Evolutionary conservation across 345 rosid genomes (phyloP), one percentile per base, ranked within the genome.

Genomic region (Punica granatum): DNA sequence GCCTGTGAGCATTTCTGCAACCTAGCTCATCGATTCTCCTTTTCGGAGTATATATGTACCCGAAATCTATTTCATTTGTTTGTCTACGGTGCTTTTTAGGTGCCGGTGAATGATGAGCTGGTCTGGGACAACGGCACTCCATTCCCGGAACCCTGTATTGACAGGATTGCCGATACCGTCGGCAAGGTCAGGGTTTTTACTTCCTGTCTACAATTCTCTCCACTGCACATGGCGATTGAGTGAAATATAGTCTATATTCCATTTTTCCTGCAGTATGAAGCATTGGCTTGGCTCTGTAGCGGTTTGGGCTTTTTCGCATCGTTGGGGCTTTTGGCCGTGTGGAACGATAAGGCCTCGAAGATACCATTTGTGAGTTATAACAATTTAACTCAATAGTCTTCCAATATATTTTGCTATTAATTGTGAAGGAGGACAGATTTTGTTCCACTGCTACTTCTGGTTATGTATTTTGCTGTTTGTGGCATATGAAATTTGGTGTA

Each of bases 91-190:
- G 65, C 58, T 56, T 2, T 69, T 69, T 77, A 94, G 99, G 76
- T 94, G 59, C 73, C 84, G n/a, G 90, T 84, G 30, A 94, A 91
- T 31, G 99, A 92, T 34, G 99, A 94, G 85, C 87, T 94, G 67
- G 69, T 69, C 64, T 92, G 98, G 99, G 99, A 94, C 81, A 94
- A 92, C 70, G 99, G 99, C 42, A 88, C 98, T 46, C 60, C 92
- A 21, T 82, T 78, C 70, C 99, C 99, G 31, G 98, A 94, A 66
- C 99, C 99, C 39, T 89, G 97, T 62, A 80, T 94, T 18, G 99
- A 94, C 85, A 95, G 99, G 41, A 94, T 94, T 63, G 99, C 99
- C 48, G 97, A 94, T 68, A 94, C 97, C 2, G 88, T 94, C 56
- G 99, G 98, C 65, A 89, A 94, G 96, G 99, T 89, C 48, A 34